Conservation (phyloP, 163 green algal genomes). For the Chlorella variabilis region DNA sequence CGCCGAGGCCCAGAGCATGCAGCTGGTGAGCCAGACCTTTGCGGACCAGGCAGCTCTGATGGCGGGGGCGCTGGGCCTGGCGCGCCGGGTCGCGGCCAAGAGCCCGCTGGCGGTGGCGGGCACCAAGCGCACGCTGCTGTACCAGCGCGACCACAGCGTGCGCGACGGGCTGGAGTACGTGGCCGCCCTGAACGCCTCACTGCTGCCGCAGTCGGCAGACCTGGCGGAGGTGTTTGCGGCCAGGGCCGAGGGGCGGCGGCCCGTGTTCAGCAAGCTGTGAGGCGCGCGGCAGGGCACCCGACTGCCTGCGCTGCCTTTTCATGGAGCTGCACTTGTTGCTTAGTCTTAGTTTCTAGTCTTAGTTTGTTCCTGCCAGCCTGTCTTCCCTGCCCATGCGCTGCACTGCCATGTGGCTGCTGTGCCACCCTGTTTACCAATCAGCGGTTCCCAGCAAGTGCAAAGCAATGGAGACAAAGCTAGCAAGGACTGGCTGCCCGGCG, state of each 20-base stretch:
- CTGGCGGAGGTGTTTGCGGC: conserved; percentile 48
- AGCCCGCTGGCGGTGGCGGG: conserved; percentile 77
- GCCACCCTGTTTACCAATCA: too few species aligned
- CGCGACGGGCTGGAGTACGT: conserved; percentile 78
- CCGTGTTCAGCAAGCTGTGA: conserved; percentile 46
- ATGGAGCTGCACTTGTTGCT: background rate
- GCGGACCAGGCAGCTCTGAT: conserved; percentile 49
- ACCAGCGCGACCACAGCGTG: conserved; percentile 67
- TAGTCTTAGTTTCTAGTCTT: too few species aligned
- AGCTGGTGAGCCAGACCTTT: conserved; percentile 70
- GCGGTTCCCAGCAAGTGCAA: too few species aligned
- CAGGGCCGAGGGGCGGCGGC: conserved; percentile 19
- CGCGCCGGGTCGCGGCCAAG: conserved; percentile 78
- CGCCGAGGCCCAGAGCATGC: conserved; percentile 68
- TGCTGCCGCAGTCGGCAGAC: conserved; percentile 54
- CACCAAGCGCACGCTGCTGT: conserved; percentile 89
- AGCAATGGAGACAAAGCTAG: too few species aligned
- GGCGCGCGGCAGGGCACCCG: too few species aligned
- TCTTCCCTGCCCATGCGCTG: too few species aligned
- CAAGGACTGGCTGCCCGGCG: too few species aligned
- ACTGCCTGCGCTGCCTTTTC: background rate
- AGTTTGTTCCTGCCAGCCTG: too few species aligned
- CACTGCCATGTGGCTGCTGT: too few species aligned
- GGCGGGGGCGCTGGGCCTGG: conserved; percentile 52
- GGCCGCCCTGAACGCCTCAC: conserved; percentile 76